Base-by-base conservation (phyloP, 345 rosid genomes). In the Lepidium aucheri region DNA sequence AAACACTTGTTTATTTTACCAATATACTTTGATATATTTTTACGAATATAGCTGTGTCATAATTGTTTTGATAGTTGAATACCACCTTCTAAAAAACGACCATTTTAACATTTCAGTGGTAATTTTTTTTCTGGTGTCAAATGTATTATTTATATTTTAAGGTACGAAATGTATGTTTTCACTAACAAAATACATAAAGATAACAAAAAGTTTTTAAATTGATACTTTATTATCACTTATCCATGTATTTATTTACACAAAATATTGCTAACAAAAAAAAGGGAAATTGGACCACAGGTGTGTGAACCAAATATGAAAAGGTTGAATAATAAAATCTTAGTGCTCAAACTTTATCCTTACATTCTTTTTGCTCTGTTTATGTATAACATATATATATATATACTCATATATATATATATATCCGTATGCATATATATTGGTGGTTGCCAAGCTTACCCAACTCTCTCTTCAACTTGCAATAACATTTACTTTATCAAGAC, bases 301-400 rank as follows among this genome's bases (percentile, higher is more conserved):
- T 73, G 61, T 73, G 67, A 65, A 72, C 71, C 30, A 72, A 26
- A 56, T 26, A 53, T 57, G 46, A 9, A 62, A 58, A 74, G 53
- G 61, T 63, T 69, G 70, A 42, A 68, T 68, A 32, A 61, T 54
- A 62, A 53, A 68, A 68, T 41, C 45, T 47, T 50, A 68, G 74
- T 74, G 78, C 78, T 68, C 47, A 38, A 39, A 71, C 45, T 65
- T 56, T 65, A 73, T 65, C 72, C 59, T 68, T 18, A 68, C 65
- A 68, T 74, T 68, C 74, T 74, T 55, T 67, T 47, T 61, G 69
- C 46, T 74, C 46, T 38, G 53, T 53, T 28, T 74, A 24, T 22
- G 36, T 12, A 36, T 15, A 43, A 38, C 15, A 46, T 50, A 58
- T 28, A 73, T 28, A 73, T 15, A 65, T 15, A 64, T 9, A n/a